Evolutionary conservation across 2,329 filamentous ascomycete species (phyloP).

Genomic region (Penicillium frequentans): DNA sequence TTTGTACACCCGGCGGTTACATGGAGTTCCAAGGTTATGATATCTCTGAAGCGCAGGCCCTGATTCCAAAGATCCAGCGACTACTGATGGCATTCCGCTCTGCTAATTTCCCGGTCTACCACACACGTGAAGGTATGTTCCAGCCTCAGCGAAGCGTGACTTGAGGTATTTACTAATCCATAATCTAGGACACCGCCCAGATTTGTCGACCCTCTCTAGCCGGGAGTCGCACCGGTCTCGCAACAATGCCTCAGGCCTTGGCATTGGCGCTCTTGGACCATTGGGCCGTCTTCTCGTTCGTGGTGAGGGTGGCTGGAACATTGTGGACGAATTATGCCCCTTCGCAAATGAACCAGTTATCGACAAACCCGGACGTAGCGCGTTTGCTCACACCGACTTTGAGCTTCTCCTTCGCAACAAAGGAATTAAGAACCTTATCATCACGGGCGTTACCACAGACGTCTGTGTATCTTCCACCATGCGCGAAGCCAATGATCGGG

Average conservation of each 20-base stretch:
- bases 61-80: conserved; percentile 43
- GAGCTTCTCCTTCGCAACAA: conserved; percentile 53
- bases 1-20: conserved; percentile 46
- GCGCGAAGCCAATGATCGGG: conserved; percentile 57
- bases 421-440: conserved; percentile 53
- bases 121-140: conserved; percentile 45
- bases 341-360: conserved; percentile 51
- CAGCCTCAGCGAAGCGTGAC: background rate
- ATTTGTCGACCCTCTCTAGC: conserved; percentile 57
- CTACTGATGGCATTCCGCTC: conserved; percentile 41
- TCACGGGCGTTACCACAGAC: conserved; percentile 58
- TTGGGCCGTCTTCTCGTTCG: conserved; percentile 60
- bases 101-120: conserved; percentile 44
- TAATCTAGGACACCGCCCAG: conserved; percentile 46
- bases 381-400: conserved; percentile 57
- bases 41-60: conserved; percentile 38
- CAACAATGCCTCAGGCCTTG: conserved; percentile 53
- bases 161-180: conserved; percentile 9
- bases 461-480: conserved; percentile 58
- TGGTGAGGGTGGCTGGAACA: conserved; percentile 59
- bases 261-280: conserved; percentile 55
- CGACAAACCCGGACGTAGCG: conserved; percentile 56
- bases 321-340: conserved; percentile 55
- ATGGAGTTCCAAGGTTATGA: conserved; percentile 48
- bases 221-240: conserved; percentile 56